A percentile compares a stretch with the other conserved stretches of the same genome.
phyloP scores from a whole-genome alignment of 2,329 filamentous ascomycete species.

The Chaetomiaceae sp. region DNA sequence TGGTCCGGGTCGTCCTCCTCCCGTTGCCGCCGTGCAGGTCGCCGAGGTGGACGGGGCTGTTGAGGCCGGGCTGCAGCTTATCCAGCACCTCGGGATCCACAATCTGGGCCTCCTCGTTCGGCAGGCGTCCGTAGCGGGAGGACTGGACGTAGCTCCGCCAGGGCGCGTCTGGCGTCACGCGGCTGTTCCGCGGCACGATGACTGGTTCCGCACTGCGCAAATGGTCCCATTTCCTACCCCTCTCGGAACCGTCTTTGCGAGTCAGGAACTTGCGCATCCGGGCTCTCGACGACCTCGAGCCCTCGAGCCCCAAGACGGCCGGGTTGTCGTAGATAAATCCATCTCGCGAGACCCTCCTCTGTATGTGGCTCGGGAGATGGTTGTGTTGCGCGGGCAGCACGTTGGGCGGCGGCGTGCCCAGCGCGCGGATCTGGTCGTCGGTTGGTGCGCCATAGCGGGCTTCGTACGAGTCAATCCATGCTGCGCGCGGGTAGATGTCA shows the following conservation, averaged over 20 bases:
- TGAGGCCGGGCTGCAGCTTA: conserved; percentile 44
- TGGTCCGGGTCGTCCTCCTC: conserved; percentile 32
- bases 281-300: conserved; percentile 24
- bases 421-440: conserved; percentile 37
- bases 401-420: conserved; percentile 36
- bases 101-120: conserved; percentile 44
- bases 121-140: conserved; percentile 45
- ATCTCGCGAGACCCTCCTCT: conserved; percentile 43
- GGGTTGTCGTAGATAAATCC: conserved; percentile 42
- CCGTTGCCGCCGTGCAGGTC: conserved; percentile 26
- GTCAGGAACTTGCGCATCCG: conserved; percentile 44
- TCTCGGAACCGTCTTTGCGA: conserved; percentile 42
- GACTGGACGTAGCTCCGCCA: conserved; percentile 53
- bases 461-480: conserved; percentile 48
- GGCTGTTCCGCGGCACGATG: conserved; percentile 48
- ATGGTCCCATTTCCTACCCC: conserved; percentile 56
- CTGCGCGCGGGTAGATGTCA: conserved; percentile 34
- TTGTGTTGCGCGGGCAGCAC: conserved; percentile 40
- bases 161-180: conserved; percentile 38
- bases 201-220: conserved; percentile 55
- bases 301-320: conserved; percentile 32
- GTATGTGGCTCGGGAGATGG: conserved; percentile 35
- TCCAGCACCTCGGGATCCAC: conserved; percentile 42
- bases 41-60: conserved; percentile 33
- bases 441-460: conserved; percentile 35